phyloP scores from a whole-genome alignment of 1,284 basidiomycete genomes.

The Cutaneotrichosporon cavernicola region DNA sequence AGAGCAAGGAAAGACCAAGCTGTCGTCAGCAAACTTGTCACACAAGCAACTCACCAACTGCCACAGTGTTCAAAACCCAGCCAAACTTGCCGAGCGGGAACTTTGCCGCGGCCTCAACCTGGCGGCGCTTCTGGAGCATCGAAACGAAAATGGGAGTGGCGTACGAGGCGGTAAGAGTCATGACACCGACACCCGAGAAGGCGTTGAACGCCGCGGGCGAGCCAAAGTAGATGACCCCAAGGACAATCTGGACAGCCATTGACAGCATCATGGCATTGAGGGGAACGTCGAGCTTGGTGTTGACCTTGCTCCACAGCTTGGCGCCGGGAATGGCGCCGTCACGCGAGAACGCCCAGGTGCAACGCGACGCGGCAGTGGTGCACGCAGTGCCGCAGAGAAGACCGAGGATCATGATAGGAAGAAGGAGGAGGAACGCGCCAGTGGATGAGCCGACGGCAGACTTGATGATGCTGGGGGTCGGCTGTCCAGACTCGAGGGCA shows the following conservation, averaged over 20 bases:
- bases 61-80: constrained; percentile 42
- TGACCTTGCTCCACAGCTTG: constrained; percentile 47
- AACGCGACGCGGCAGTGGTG: constrained; percentile 45
- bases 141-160: constrained; percentile 52
- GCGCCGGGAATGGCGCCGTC: constrained; percentile 54
- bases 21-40: constrained; percentile 17
- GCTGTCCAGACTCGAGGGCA: constrained; percentile 51
- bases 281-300: constrained; percentile 50
- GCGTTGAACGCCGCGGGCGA: constrained; percentile 48
- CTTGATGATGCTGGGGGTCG: constrained; percentile 53
- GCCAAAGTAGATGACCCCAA: constrained; percentile 53
- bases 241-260: constrained; percentile 49
- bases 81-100: constrained; percentile 50
- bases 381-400: constrained; percentile 52
- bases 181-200: constrained; percentile 48
- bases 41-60: constrained; percentile 15
- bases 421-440: constrained; percentile 54
- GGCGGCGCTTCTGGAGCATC: constrained; percentile 45
- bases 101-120: constrained; percentile 38
- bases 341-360: constrained; percentile 52
- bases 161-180: constrained; percentile 47
- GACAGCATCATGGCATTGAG: constrained; percentile 53
- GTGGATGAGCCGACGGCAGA: constrained; percentile 50
- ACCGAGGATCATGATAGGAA: constrained; percentile 52
- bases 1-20: constrained; percentile 40